Percentiles rank a stretch among this genome's conserved stretches.
phyloP scores from a whole-genome alignment of 352 stramenopile species.

The Pythium monospermum region DNA sequence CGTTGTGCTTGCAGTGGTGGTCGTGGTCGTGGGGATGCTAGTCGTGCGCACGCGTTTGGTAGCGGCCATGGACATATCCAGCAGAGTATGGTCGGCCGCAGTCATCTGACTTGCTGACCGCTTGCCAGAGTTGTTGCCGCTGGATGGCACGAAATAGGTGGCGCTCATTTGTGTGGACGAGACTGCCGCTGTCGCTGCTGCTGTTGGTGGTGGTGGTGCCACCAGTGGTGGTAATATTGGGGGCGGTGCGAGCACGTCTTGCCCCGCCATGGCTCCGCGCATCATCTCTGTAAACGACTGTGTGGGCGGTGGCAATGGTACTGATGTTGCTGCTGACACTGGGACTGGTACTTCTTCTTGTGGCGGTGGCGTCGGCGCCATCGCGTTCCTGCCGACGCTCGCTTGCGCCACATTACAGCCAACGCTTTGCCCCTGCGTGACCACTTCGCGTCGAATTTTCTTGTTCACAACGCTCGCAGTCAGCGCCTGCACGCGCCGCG shows the following conservation, averaged over 20 bases:
- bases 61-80: neutral
- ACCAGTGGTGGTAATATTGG: neutral
- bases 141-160: too few species aligned
- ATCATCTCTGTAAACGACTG: slow-evolving; percentile 19
- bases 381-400: neutral
- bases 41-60: slow-evolving; percentile 6
- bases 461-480: slow-evolving; percentile 82
- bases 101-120: slow-evolving; percentile 11
- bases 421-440: too few species aligned
- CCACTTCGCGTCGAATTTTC: slow-evolving; percentile 61
- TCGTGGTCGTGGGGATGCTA: neutral
- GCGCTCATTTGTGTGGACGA: too few species aligned
- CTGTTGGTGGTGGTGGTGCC: too few species aligned
- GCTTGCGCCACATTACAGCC: neutral
- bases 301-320: neutral
- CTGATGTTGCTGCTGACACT: too few species aligned
- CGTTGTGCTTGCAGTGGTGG: neutral
- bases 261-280: slow-evolving; percentile 2
- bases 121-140: too few species aligned
- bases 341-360: neutral
- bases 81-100: neutral
- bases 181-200: too few species aligned
- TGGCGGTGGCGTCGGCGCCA: neutral
- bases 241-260: neutral
- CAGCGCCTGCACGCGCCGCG: slow-evolving; percentile 72